Evolutionary conservation across 2,329 filamentous ascomycete genomes (phyloP), one percentile per base, ranked within the genome.

Genomic region (Pseudogymnoascus sp.): DNA sequence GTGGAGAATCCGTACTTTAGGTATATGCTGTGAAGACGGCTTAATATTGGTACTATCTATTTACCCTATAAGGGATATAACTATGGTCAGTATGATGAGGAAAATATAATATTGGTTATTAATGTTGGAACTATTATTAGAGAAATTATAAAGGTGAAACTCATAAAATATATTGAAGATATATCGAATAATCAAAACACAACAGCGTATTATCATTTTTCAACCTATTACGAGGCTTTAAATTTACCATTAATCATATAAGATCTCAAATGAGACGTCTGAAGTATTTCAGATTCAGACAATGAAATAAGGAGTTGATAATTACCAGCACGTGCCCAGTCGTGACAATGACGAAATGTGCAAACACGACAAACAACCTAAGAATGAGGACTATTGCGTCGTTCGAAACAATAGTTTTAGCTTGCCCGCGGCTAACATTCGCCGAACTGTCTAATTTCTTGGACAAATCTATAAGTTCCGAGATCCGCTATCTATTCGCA

Each of bases 1-100:
- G 85, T 83, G 71, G 78, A 89, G 73, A 89, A 90, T 67, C 80
- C 81, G 1, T 86, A 86, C 70, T 90, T 90, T 68, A 77, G 81
- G 68, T 90, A 89, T 59, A 66, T 71, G 64, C 61, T 70, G n/a
- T 70, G 50, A 56, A 34, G 28, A 21, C 2, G 16, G 34, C 3
- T 21, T 56, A 12, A 56, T 36, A 28, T 56, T 56, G 16, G 14
- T 56, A 21, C 11, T 21, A 36, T 34, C 21, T 1, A 4, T 2
- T 10, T 2, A 4, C 21, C 21, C 3, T 34, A 10, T 18, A 34
- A 18, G n/a, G 8, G 11, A 23, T 46, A 46, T 46, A 25, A 25
- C 11, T 4, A 7, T 23, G 38, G 4, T 11, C 3, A 10, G 16
- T 21, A 42, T 34, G 8, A 31, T 31, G 28, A 31, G 28, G 28